Evolutionary conservation across 1,284 basidiomycete genomes (phyloP), one percentile per base, ranked within the genome.

Genomic region (Coriolopsis trogii): DNA sequence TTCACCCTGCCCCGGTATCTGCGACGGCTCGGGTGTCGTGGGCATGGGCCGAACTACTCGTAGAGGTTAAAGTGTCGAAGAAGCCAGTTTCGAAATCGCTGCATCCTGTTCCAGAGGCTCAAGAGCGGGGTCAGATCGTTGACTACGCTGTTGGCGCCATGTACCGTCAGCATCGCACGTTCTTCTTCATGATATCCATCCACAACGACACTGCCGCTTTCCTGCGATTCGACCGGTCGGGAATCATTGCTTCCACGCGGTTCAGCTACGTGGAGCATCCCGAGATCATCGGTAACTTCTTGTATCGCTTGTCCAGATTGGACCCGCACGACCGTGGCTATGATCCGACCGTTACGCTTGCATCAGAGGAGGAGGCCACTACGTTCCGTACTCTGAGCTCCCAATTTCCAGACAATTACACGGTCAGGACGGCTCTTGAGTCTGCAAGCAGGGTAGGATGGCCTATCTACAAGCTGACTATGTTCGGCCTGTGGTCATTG

Each of bases 211-310:
- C 13, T 8, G 46, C 46, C 15, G 38, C 38, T 3, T 18, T 49
- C 24, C 8, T 49, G 16, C 39, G 39, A 12, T 49, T 37, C 26
- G 46, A 41, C 29, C n/a, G 46, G 10, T 20, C 38, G 13, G 46
- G 39, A 10, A 25, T 18, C 9, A 21, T 23, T 6, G 20, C 26
- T 16, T 23, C 46, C 16, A n/a, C 21, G 12, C 18, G n/a, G 12
- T 53, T 62, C 50, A 26, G 58, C 46, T 53, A 53, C 33, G 23
- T 41, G 15, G 25, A 48, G 18, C 29, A 54, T 12, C 56, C 55
- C 0, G 34, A 41, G 6, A 12, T 51, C 9, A 42, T 62, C 15
- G 31, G 39, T 12, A 49, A 51, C 16, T 55, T 60, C 45, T 29
- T 62, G 13, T 56, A 49, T 42, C 51, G 60, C 3, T 54, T 49